These are phyloP conservation scores for Selaginella tamariscina DNA, from an alignment of 75 land plant species.

Conservation along the genomic window DNA sequence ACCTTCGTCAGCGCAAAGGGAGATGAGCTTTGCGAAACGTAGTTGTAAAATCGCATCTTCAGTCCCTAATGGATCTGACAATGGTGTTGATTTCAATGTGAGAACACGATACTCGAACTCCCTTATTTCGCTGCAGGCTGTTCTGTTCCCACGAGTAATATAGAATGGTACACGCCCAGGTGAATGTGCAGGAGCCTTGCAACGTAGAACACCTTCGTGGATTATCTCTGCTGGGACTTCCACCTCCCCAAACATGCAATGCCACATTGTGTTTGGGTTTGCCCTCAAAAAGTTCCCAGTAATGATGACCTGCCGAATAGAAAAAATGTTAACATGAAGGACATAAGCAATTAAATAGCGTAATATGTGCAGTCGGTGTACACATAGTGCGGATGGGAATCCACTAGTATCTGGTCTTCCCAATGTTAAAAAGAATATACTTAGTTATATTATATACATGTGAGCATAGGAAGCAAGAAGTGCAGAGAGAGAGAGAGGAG, in stretches of 20 bases:
- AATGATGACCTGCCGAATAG: constrained; percentile 42
- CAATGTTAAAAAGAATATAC: too few relatives aligned
- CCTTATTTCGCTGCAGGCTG: constrained; percentile 80
- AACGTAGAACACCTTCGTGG: constrained; percentile 47
- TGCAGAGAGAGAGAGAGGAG: too few relatives aligned
- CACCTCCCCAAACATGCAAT: constrained; percentile 94
- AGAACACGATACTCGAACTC: constrained; percentile 67
- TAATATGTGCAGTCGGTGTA: too few relatives aligned
- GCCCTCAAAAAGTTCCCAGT: constrained; percentile 46
- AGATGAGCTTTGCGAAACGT: constrained; percentile 46
- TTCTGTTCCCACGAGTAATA: constrained; percentile 62
- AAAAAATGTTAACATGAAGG: not conserved
- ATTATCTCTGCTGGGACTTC: constrained; percentile 86
- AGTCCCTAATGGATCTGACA: constrained; percentile 10
- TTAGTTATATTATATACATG: too few relatives aligned
- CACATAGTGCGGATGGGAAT: too few relatives aligned
- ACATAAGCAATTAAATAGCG: too few relatives aligned
- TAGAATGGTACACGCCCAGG: constrained; percentile 75
- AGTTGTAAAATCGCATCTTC: constrained; percentile 45
- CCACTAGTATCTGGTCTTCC: too few relatives aligned
- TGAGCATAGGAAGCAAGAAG: too few relatives aligned
- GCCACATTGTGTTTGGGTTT: constrained; percentile 34
- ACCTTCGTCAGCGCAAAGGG: not conserved
- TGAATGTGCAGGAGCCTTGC: constrained; percentile 49
- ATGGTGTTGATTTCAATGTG: not conserved